Conservation (phyloP, 257 asterid species). For the Forsythia viridissima region DNA sequence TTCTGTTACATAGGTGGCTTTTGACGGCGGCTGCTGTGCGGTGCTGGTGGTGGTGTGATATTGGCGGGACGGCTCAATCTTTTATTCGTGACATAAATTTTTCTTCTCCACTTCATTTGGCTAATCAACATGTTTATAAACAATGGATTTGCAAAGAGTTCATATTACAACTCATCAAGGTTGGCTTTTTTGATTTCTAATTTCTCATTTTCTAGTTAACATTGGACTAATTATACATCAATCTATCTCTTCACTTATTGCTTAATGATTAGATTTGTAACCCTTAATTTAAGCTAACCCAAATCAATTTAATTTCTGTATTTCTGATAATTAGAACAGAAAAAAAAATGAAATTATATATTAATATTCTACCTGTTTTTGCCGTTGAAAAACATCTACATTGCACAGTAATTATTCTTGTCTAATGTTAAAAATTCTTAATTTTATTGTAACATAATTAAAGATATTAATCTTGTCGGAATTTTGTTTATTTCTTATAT, state of each 20-base stretch:
- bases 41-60: slow-evolving; percentile 51
- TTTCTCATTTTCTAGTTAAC: background rate
- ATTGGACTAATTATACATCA: background rate
- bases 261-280: background rate
- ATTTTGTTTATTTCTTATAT: background rate
- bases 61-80: slow-evolving; percentile 95
- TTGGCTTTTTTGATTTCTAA: background rate
- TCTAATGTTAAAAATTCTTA: background rate
- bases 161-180: slow-evolving; percentile 12
- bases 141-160: slow-evolving; percentile 15
- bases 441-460: background rate
- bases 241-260: background rate
- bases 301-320: too few species aligned
- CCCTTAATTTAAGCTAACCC: background rate
- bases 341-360: background rate
- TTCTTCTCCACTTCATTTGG: slow-evolving; percentile 7
- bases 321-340: background rate
- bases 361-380: background rate
- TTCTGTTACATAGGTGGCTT: slow-evolving; percentile 25
- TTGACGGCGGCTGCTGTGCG: slow-evolving; percentile 26
- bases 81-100: slow-evolving; percentile 18
- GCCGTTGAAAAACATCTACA: background rate
- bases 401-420: background rate
- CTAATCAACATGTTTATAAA: slow-evolving; percentile 19
- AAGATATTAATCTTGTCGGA: background rate